Evolutionary conservation across 768 basidiomycete genomes (phyloP), one percentile per base, ranked within the genome.

Genomic region (Macrolepiota fuliginosa): DNA sequence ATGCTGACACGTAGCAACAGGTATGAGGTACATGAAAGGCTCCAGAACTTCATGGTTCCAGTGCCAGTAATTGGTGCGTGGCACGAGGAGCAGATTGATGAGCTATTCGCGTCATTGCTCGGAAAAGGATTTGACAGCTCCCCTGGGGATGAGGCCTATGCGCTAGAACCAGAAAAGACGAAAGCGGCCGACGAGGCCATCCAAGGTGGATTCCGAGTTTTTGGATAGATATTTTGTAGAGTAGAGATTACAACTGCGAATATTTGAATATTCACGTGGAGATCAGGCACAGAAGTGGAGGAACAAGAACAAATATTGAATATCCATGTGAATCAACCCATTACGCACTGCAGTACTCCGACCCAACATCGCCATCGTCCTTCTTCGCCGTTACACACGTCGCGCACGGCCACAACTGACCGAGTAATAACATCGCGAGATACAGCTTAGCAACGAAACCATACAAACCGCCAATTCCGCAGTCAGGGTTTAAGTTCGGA

Each of bases 1-100:
- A 2, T 13, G 24, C n/a, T 58, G 19, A 58, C 35, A 2, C 11
- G 35, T 13, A 25, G 22, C 6, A 11, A 36, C 46, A 61, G 60
- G 13, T 97, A 94, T 72, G 91, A 96, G 65, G 87, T 92, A 1
- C 97, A 98, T 69, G 95, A 98, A 68, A 98, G 97, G 77, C 78
- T 97, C 54, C 92, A 95, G 72, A 94, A 95, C 73, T 98, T 98
- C 71, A 96, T 96, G 90, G 92, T 95, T 1, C 96, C 96, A 5
- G 87, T 95, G 12, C 83, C 85, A 6, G 71, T 78, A 13, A 71
- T 75, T 36, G 86, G 86, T 29, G 82, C 77, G 58, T 99, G 97
- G 97, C 94, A 96, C 65, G 94, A 98, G 62, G 94, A 94, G 69
- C 97, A 98, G 76, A 83, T 95, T 57, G 96, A 99, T 69, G 96